Percentiles rank a stretch among this genome's conserved stretches.
Conservation (phyloP, 768 basidiomycete genomes). For the Suillus tomentosus region DNA sequence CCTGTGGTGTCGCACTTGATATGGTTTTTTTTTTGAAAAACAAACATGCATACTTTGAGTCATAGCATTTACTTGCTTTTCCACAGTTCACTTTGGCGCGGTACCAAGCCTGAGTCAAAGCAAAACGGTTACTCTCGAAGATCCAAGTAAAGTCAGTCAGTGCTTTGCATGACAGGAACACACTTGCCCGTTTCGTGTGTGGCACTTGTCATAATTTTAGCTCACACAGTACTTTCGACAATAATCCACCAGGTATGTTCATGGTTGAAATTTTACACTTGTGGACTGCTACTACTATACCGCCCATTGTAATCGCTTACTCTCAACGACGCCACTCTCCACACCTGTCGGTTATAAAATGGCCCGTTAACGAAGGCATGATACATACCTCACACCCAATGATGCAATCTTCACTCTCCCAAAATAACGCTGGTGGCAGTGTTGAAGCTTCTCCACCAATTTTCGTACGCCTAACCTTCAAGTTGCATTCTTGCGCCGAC, state of each 20-base stretch:
- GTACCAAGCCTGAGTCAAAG: background rate
- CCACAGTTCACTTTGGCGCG: background rate
- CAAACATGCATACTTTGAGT: background rate
- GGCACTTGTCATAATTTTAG: background rate
- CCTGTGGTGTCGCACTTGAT: background rate
- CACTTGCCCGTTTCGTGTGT: background rate
- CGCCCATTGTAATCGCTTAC: background rate
- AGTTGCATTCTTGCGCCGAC: background rate
- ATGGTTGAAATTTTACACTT: background rate
- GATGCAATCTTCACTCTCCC: background rate
- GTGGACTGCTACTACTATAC: background rate
- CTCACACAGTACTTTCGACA: background rate
- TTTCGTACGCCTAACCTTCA: background rate
- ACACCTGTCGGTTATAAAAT: background rate
- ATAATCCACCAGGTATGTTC: background rate
- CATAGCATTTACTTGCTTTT: background rate
- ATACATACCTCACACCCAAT: background rate
- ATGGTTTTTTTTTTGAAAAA: background rate
- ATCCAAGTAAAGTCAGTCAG: background rate
- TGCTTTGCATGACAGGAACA: background rate
- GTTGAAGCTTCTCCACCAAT: background rate
- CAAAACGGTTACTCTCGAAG: background rate
- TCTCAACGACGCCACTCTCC: background rate
- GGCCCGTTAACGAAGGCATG: background rate
- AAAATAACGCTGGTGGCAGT: conserved; percentile 2